These are phyloP conservation scores for Mycena alexandri DNA, from an alignment of 768 basidiomycete species.

Conservation along the genomic window DNA sequence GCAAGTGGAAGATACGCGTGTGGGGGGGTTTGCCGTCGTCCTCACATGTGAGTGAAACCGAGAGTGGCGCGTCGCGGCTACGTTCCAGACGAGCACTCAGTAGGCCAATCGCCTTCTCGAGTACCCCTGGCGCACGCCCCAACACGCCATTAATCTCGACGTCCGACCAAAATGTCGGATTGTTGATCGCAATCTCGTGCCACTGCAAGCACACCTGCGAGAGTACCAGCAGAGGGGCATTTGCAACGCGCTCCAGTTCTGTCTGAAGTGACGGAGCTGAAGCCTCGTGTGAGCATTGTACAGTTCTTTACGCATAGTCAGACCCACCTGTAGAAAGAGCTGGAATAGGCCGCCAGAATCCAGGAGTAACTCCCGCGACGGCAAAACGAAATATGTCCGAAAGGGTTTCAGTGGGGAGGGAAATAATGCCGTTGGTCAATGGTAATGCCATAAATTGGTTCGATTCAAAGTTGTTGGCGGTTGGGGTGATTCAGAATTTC, in stretches of 20 bases:
- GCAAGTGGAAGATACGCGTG: conserved; percentile 1
- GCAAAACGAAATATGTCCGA: conserved; percentile 2
- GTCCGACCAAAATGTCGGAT: conserved; percentile 2
- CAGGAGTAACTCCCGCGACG: conserved; percentile 8
- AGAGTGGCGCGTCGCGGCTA: conserved; percentile 1
- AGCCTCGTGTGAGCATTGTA: too few species aligned
- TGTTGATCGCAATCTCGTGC: background rate
- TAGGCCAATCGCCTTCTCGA: background rate
- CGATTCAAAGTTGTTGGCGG: too few species aligned
- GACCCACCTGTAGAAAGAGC: background rate
- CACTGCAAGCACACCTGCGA: background rate
- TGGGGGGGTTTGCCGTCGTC: background rate
- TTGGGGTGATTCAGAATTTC: too few species aligned
- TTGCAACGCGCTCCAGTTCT: conserved; percentile 14
- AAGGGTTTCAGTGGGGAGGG: conserved; percentile 18
- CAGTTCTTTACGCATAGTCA: too few species aligned
- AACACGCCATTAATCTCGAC: background rate
- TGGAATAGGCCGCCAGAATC: conserved; percentile 4
- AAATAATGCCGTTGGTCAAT: background rate
- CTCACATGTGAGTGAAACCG: background rate
- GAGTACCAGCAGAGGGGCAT: conserved; percentile 13
- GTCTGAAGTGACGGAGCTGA: background rate
- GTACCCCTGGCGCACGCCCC: background rate
- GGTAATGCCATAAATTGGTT: too few species aligned
- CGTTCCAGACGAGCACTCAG: conserved; percentile 2